Conservation (phyloP, 495 filamentous ascomycete species). For the Tuber microsphaerosporum region DNA sequence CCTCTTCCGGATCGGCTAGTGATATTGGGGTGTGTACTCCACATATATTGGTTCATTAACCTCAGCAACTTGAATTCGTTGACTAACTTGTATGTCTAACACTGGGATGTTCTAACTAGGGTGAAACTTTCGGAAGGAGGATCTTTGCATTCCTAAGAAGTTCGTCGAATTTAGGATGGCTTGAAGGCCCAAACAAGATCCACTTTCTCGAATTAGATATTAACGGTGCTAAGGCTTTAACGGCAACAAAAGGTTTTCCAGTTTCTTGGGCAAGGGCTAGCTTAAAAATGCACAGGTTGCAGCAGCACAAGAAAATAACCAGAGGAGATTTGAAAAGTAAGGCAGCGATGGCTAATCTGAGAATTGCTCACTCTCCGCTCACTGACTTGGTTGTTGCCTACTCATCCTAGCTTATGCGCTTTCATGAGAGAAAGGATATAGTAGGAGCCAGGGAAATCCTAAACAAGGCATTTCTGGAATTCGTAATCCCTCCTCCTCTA, state of each 20-base stretch:
- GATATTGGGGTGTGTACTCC: neutral
- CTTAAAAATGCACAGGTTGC: neutral
- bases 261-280: neutral
- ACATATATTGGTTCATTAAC: neutral
- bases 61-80: constrained; percentile 5
- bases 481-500: neutral
- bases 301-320: constrained; percentile 35
- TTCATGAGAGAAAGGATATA: neutral
- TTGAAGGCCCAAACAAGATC: constrained; percentile 42
- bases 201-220: constrained; percentile 49
- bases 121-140: constrained; percentile 36
- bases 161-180: constrained; percentile 27
- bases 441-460: neutral
- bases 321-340: constrained; percentile 50
- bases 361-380: constrained; percentile 15
- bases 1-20: neutral
- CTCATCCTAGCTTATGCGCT: neutral
- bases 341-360: constrained; percentile 39
- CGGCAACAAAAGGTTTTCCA: constrained; percentile 24
- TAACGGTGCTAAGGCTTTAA: constrained; percentile 44
- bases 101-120: neutral
- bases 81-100: constrained; percentile 3
- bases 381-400: neutral
- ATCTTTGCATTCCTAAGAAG: constrained; percentile 46
- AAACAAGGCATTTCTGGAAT: too few species aligned